A percentile compares a stretch with the other conserved stretches of the same genome.
phyloP scores from a whole-genome alignment of 805 yeast genomes.

The Ogataea glucozyma region DNA sequence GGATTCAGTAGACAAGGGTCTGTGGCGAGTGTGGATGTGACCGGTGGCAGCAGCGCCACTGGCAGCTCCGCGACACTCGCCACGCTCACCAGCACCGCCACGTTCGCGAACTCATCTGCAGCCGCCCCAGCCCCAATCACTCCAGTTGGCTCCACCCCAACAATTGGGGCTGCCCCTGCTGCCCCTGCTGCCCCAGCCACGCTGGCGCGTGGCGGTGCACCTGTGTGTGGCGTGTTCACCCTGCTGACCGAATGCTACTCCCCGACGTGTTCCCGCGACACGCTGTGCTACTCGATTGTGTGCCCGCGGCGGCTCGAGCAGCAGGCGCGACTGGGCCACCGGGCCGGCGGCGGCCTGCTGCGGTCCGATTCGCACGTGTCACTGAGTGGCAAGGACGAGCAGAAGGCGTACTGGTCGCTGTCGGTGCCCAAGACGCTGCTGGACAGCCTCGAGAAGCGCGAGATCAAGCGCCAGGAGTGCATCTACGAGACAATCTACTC shows the following conservation, averaged over 20 bases:
- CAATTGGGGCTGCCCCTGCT: no score
- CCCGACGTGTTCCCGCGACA: constrained; percentile 90
- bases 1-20: constrained; percentile 32
- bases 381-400: constrained; percentile 72
- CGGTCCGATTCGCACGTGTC: constrained; percentile 72
- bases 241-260: constrained; percentile 92
- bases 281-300: constrained; percentile 89
- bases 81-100: no score
- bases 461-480: constrained; percentile 90
- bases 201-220: no score
- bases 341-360: constrained; percentile 78
- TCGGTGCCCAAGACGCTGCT: constrained; percentile 81
- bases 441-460: constrained; percentile 77
- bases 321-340: constrained; percentile 87
- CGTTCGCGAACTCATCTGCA: no score
- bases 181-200: no score
- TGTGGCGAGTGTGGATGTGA: constrained; percentile 26
- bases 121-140: no score
- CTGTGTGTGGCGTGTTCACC: constrained; percentile 90
- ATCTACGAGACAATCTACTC: constrained; percentile 92
- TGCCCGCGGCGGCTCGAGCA: constrained; percentile 96
- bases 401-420: constrained; percentile 89
- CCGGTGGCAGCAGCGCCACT: no score
- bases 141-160: no score
- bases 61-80: no score